phyloP scores from a whole-genome alignment of 2,329 filamentous ascomycete genomes.

The Emergomyces africanus region DNA sequence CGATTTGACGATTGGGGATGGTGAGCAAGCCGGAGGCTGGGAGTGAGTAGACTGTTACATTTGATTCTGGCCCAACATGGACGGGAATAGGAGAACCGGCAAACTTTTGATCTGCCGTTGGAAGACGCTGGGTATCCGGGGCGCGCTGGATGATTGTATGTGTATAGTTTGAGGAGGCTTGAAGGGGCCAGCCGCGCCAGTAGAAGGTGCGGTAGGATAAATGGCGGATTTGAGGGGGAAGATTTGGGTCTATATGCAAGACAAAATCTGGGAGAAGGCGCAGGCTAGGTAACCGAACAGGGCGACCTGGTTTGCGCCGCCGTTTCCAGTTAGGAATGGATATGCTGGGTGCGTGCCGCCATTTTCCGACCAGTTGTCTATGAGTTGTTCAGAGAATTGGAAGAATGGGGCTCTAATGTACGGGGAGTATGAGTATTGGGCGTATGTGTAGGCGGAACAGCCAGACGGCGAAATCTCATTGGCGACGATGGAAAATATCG shows the following conservation, averaged over 20 bases:
- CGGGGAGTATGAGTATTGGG: constrained; percentile 49
- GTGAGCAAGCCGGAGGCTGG: constrained; percentile 38
- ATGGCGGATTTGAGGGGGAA: constrained; percentile 52
- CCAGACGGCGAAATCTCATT: constrained; percentile 53
- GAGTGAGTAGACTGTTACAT: constrained; percentile 34
- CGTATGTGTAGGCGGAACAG: constrained; percentile 56
- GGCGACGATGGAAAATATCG: constrained; percentile 54
- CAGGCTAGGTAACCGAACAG: constrained; percentile 55
- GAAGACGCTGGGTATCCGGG: constrained; percentile 29
- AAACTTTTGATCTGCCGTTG: constrained; percentile 44
- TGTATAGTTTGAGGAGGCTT: constrained; percentile 48
- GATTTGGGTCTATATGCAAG: constrained; percentile 49
- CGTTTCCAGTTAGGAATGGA: constrained; percentile 59
- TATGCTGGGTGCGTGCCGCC: constrained; percentile 57
- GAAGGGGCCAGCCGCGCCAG: constrained; percentile 53
- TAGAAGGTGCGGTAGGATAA: constrained; percentile 52
- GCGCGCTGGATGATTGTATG: constrained; percentile 50
- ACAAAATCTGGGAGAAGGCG: constrained; percentile 46
- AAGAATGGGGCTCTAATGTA: constrained; percentile 56
- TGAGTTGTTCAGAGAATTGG: constrained; percentile 56
- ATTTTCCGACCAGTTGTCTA: constrained; percentile 47
- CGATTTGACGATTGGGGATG: constrained; percentile 47
- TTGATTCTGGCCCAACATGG: constrained; percentile 37
- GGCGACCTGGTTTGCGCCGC: constrained; percentile 54
- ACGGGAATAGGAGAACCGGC: constrained; percentile 45